A percentile compares a stretch with the other conserved stretches of the same genome.
These are phyloP conservation scores for Cadophora sp. DNA, from an alignment of 2,329 filamentous ascomycete species.

Conservation along the genomic window DNA sequence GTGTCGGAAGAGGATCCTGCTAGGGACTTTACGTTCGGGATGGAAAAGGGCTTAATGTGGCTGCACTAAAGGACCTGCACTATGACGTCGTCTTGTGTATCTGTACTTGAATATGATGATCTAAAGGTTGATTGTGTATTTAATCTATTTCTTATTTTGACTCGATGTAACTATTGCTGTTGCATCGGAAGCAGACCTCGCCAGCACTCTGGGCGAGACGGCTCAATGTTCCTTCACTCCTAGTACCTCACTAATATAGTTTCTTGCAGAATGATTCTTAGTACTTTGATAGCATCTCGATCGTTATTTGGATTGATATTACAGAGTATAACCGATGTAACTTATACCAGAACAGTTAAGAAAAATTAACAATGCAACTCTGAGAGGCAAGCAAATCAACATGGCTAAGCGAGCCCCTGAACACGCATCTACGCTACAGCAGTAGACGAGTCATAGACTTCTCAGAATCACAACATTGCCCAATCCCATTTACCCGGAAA, in stretches of 20 bases:
- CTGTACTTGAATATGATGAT: not conserved
- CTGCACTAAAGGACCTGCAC: too few relatives aligned
- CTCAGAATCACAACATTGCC: not conserved
- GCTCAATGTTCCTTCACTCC: not conserved
- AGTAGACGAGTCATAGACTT: constrained; percentile 5
- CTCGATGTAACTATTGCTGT: not conserved
- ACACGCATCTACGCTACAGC: not conserved
- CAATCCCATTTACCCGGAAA: not conserved
- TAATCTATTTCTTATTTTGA: not conserved
- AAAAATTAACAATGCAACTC: not conserved
- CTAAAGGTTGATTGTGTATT: too few relatives aligned
- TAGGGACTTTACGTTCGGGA: not conserved
- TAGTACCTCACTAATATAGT: not conserved
- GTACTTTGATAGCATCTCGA: not conserved
- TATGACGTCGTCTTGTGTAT: not conserved
- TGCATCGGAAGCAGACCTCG: not conserved
- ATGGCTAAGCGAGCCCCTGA: constrained; percentile 10
- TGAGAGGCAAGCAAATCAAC: not conserved
- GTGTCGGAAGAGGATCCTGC: not conserved
- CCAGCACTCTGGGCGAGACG: not conserved
- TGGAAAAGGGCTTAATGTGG: too few relatives aligned
- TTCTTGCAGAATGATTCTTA: not conserved
- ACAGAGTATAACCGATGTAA: not conserved
- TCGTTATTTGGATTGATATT: not conserved
- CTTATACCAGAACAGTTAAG: not conserved